A percentile compares a stretch with the other conserved stretches of the same genome.
Conservation (phyloP, 1,139 yeast genomes). For the Pichia sp. region DNA sequence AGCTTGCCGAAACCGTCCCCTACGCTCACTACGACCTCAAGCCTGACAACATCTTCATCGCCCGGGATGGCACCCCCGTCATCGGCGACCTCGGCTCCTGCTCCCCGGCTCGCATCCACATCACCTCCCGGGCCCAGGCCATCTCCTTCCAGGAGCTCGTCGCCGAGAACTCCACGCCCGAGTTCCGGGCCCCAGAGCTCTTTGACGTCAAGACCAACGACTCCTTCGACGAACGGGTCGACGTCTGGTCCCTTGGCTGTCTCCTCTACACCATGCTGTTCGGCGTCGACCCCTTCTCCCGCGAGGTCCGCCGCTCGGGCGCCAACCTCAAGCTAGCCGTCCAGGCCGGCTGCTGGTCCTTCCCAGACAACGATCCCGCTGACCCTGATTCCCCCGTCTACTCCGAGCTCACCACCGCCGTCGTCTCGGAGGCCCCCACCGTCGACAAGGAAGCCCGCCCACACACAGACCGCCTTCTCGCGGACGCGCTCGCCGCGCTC, state of each 20-base stretch:
- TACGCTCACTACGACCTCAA: slow-evolving; percentile 85
- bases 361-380: slow-evolving; percentile 41
- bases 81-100: slow-evolving; percentile 84
- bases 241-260: slow-evolving; percentile 91
- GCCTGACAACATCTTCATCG: slow-evolving; percentile 83
- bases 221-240: slow-evolving; percentile 65
- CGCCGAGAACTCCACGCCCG: slow-evolving; percentile 80
- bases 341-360: slow-evolving; percentile 59
- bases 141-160: slow-evolving; percentile 74
- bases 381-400: not conserved
- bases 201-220: slow-evolving; percentile 68
- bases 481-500: not conserved
- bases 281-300: slow-evolving; percentile 81
- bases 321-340: slow-evolving; percentile 79
- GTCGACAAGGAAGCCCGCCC: not conserved
- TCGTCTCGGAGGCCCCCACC: not conserved
- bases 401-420: not conserved
- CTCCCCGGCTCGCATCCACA: slow-evolving; percentile 52
- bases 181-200: slow-evolving; percentile 87
- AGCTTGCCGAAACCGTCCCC: slow-evolving; percentile 56
- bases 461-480: not conserved
- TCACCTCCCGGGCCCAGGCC: slow-evolving; percentile 65
- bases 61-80: slow-evolving; percentile 70
- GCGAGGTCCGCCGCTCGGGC: slow-evolving; percentile 74
- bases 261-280: slow-evolving; percentile 72